Base-by-base conservation (phyloP, 345 rosid species). In the Murraya paniculata region DNA sequence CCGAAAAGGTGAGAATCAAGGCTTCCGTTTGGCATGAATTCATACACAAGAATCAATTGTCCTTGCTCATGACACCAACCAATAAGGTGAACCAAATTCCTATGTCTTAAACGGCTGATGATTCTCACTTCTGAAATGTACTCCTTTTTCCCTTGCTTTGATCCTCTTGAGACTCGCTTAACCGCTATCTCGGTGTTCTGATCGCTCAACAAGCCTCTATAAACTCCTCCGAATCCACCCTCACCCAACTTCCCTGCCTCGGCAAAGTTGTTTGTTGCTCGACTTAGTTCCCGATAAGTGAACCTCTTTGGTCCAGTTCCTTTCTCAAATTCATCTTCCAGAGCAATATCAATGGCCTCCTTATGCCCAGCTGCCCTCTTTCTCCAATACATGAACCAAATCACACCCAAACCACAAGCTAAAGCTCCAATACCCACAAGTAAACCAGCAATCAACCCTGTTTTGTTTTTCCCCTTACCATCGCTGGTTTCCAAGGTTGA, bases 181-280 rank as follows among this genome's bases (percentile, higher is more conserved):
- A 90, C 91, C 0, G 93, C 93, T n/a, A 86, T 81, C 28, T 78
- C 79, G 8, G 71, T 67, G 57, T 75, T 80, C 28, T 77, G 75
- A 25, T 77, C 78, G 21, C 68, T 71, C 65, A 85, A 71, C 24
- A 82, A 83, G 21, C 92, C 90, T 74, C 72, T 89, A 64, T 87
- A 89, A 38, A 89, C 92, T 0, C 86, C 90, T 41, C 92, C 92
- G 16, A 87, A 87, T 9, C 92, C 92, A 35, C 92, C 92, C 70
- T 86, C 88, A 1, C 92, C 92, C 2, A 87, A 85, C 82, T 87
- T 87, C 36, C 87, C 84, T 2, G 24, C 78, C 78, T 84, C 89
- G 0, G 86, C 30, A 11, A 89, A 89, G 68, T 74, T 70, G 10
- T 75, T 77, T 5, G 92, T 89, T 3, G 89, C 90, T 4, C 61